Conservation (phyloP, 352 stramenopile species). For the Thraustochytrium sp. region DNA sequence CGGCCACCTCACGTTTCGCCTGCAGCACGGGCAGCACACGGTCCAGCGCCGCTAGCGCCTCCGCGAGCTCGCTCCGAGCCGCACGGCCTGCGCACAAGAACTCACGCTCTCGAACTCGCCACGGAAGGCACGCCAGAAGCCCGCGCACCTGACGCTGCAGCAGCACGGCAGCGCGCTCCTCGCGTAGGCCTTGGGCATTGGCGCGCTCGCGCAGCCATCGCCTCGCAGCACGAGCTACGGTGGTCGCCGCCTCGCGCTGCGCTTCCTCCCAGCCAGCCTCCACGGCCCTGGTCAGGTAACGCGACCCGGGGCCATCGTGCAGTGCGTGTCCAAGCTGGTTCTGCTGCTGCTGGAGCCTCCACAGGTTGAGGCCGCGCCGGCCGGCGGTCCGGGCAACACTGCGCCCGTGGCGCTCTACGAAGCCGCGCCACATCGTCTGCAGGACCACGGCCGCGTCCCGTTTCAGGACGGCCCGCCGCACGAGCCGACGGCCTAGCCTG, state of each 20-base stretch:
- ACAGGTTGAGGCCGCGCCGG: not conserved
- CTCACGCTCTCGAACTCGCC: not conserved
- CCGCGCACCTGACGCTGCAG: not conserved
- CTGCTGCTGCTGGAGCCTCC: not conserved
- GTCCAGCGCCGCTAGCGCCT: not conserved
- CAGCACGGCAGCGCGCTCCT: not conserved
- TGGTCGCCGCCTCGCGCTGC: not conserved
- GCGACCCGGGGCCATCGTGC: too few species aligned
- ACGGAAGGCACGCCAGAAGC: not conserved
- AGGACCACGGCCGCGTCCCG: not conserved
- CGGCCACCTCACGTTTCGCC: not conserved
- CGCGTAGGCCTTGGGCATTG: not conserved
- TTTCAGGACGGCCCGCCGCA: not conserved
- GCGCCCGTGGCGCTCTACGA: not conserved
- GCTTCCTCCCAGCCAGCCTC: constrained; percentile 28
- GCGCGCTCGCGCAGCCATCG: not conserved
- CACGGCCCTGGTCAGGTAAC: too few species aligned
- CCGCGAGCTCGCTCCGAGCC: not conserved
- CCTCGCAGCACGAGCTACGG: not conserved
- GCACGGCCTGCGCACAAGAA: not conserved
- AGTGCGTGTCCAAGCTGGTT: too few species aligned
- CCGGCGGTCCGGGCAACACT: not conserved
- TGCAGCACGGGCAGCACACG: not conserved
- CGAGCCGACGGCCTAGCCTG: not conserved
- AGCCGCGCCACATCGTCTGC: not conserved